Conservation (phyloP, 2,329 filamentous ascomycete species). For the Trichoderma afroharzianum region DNA sequence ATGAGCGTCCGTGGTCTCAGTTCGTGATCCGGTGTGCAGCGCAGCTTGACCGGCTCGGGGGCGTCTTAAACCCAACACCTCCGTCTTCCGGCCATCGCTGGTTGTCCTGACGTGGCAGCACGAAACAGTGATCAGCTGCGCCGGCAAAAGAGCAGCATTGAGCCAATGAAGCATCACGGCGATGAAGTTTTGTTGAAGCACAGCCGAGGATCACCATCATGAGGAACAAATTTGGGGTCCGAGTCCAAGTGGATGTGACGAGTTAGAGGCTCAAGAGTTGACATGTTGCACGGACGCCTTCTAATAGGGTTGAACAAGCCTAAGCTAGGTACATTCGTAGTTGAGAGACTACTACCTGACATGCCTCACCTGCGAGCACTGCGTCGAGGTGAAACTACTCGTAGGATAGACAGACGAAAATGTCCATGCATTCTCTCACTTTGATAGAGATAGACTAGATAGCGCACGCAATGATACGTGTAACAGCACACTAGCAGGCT, state of each 20-base stretch:
- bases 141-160: conserved; percentile 7
- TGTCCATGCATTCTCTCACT: not conserved
- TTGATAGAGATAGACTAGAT: not conserved
- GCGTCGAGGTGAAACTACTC: not conserved
- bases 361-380: not conserved
- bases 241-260: not conserved
- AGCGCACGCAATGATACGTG: not conserved
- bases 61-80: not conserved
- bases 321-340: not conserved
- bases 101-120: conserved; percentile 18
- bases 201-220: conserved; percentile 15
- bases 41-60: conserved; percentile 2
- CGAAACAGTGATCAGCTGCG: conserved; percentile 17
- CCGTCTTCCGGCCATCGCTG: conserved; percentile 3
- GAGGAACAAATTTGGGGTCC: not conserved
- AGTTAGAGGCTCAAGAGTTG: conserved; percentile 13
- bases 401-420: not conserved
- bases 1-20: not conserved
- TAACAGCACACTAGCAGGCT: conserved; percentile 1
- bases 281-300: conserved; percentile 9
- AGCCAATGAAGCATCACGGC: conserved; percentile 8
- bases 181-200: conserved; percentile 6
- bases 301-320: conserved; percentile 4
- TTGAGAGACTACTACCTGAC: not conserved
- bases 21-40: not conserved